These are phyloP conservation scores for Tylopilus vinaceipallidus DNA, from an alignment of 768 basidiomycete species.

Conservation along the genomic window DNA sequence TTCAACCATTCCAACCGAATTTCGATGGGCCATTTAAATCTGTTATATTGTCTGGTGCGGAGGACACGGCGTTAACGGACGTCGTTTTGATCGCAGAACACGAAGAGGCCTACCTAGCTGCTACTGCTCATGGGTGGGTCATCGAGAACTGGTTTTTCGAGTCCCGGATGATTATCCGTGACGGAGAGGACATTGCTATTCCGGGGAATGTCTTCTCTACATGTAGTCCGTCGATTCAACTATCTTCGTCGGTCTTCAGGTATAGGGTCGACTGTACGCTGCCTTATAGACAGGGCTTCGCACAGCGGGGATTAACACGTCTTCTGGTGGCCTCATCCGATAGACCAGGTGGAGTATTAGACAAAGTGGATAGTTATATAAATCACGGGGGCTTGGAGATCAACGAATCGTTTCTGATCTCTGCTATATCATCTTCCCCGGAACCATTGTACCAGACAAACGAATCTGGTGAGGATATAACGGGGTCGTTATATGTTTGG, in stretches of 20 bases:
- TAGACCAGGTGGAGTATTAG: slow-evolving; percentile 1
- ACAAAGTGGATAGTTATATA: slow-evolving; percentile 9
- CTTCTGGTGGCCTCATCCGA: slow-evolving; percentile 47
- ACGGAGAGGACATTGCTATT: slow-evolving; percentile 42
- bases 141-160: slow-evolving; percentile 46
- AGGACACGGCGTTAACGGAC: slow-evolving; percentile 43
- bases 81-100: slow-evolving; percentile 54
- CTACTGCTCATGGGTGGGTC: slow-evolving; percentile 30
- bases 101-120: slow-evolving; percentile 45
- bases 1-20: slow-evolving; percentile 23
- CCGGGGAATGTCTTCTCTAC: slow-evolving; percentile 18
- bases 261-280: slow-evolving; percentile 60
- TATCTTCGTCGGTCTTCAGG: slow-evolving; percentile 23
- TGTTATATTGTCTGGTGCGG: slow-evolving; percentile 20
- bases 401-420: slow-evolving; percentile 67
- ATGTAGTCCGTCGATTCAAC: slow-evolving; percentile 11
- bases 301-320: slow-evolving; percentile 45
- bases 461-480: slow-evolving; percentile 7
- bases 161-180: slow-evolving; percentile 47
- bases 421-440: slow-evolving; percentile 37
- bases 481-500: not conserved
- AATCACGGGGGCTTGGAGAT: slow-evolving; percentile 58
- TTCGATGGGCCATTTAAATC: slow-evolving; percentile 11
- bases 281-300: slow-evolving; percentile 73
- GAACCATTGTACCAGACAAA: slow-evolving; percentile 8